A percentile compares a stretch with the other conserved stretches of the same genome.
These are phyloP conservation scores for Phoenix dactylifera DNA, from an alignment of 176 grass and related monocot species.

Conservation along the genomic window DNA sequence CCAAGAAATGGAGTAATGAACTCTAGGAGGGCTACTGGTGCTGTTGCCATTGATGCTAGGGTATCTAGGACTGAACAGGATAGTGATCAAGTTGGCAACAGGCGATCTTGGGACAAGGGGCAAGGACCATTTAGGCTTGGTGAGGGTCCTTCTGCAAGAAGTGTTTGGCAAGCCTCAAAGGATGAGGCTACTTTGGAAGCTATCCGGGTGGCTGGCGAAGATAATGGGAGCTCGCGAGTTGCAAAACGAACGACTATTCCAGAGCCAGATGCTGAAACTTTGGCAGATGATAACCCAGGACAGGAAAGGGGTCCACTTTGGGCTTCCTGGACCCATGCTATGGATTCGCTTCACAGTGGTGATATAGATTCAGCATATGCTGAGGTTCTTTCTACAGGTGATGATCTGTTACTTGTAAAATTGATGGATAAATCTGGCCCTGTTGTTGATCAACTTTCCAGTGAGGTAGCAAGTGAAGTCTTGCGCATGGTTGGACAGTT, in stretches of 20 bases:
- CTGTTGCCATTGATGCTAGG: slow-evolving; percentile 47
- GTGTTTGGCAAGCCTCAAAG: slow-evolving; percentile 93
- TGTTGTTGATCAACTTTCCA: slow-evolving; percentile 70
- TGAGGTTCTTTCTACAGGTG: slow-evolving; percentile 71
- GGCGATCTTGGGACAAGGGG: slow-evolving; percentile 84
- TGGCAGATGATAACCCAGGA: slow-evolving; percentile 61
- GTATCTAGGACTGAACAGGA: slow-evolving; percentile 37
- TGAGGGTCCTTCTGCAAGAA: slow-evolving; percentile 93
- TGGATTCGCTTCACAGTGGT: slow-evolving; percentile 75
- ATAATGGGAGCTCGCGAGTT: slow-evolving; percentile 63
- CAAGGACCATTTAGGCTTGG: slow-evolving; percentile 67
- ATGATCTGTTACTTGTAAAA: slow-evolving; percentile 79
- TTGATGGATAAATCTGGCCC: slow-evolving; percentile 96
- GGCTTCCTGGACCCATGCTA: slow-evolving; percentile 75
- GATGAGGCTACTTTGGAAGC: slow-evolving; percentile 97
- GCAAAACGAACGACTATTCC: slow-evolving; percentile 37
- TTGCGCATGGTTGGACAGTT: slow-evolving; percentile 76
- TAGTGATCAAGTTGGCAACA: slow-evolving; percentile 36
- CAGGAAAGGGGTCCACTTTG: slow-evolving; percentile 65
- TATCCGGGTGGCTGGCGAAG: slow-evolving; percentile 87
- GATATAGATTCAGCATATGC: slow-evolving; percentile 77
- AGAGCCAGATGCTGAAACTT: slow-evolving; percentile 60
- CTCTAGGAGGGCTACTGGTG: slow-evolving; percentile 49
- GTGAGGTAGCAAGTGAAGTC: slow-evolving; percentile 70
- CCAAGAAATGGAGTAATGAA: slow-evolving; percentile 46